These are phyloP conservation scores for Fraxinus cuspidata DNA, from an alignment of 257 asterid species.

Conservation along the genomic window DNA sequence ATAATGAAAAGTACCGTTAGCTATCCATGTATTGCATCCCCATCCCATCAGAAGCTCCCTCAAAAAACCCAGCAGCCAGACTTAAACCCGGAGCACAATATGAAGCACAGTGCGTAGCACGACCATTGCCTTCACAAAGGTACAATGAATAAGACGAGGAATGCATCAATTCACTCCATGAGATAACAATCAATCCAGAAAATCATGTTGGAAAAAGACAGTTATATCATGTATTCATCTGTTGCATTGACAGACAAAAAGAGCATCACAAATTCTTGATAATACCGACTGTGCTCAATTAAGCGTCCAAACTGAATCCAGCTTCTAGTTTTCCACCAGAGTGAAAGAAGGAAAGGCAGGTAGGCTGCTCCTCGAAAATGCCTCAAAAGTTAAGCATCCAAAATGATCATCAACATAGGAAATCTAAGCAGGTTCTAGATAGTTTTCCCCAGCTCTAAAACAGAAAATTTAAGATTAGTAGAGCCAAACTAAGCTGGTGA, in stretches of 20 bases:
- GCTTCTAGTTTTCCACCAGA: conserved; percentile 7
- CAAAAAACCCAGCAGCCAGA: conserved; percentile 34
- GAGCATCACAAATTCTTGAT: conserved; percentile 6
- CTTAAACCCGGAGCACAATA: conserved; percentile 37
- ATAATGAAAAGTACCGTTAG: conserved; percentile 13
- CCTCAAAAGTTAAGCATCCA: no score
- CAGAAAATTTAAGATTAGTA: background rate
- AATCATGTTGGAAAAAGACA: background rate
- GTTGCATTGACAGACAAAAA: conserved; percentile 15
- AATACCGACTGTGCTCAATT: conserved; percentile 7
- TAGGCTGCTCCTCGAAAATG: no score
- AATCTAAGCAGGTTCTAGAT: conserved; percentile 7
- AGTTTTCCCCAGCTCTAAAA: background rate
- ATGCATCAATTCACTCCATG: conserved; percentile 40
- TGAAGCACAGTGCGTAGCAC: conserved; percentile 39
- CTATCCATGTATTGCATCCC: conserved; percentile 30
- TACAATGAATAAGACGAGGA: conserved; percentile 35
- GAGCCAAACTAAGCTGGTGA: background rate
- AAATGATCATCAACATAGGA: background rate
- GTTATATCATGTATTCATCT: conserved; percentile 15
- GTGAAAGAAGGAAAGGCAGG: no score
- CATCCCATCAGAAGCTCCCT: conserved; percentile 33
- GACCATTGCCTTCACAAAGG: conserved; percentile 36
- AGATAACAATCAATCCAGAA: conserved; percentile 33
- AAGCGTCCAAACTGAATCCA: conserved; percentile 5